Percentiles rank a stretch among this genome's conserved stretches.
phyloP scores from a whole-genome alignment of 1,284 basidiomycete genomes.

The Macrocystidia cucumis region DNA sequence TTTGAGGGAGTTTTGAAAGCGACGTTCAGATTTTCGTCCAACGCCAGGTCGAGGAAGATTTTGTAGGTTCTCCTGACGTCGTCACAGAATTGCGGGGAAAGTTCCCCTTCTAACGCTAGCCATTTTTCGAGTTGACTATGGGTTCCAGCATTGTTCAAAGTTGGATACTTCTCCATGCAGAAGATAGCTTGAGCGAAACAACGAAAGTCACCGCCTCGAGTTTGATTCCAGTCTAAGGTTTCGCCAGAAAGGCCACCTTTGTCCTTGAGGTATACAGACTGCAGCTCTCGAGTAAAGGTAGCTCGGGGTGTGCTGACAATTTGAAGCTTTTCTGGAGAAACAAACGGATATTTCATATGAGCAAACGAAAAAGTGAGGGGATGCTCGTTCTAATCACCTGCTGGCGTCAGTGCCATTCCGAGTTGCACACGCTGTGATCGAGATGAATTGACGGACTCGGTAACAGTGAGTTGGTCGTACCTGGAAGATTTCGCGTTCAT shows the following conservation, averaged over 20 bases:
- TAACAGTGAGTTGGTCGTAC: constrained; percentile 21
- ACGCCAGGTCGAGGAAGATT: constrained; percentile 34
- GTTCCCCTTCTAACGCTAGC: constrained; percentile 27
- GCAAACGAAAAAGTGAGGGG: too few species aligned
- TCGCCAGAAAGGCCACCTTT: constrained; percentile 11
- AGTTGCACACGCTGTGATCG: constrained; percentile 57
- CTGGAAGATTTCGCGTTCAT: constrained; percentile 74
- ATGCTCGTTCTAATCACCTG: too few species aligned
- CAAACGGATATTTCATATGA: neutral
- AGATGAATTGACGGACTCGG: neutral
- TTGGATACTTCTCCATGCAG: constrained; percentile 33
- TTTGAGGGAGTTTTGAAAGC: constrained; percentile 31
- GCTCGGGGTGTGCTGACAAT: constrained; percentile 47
- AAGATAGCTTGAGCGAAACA: constrained; percentile 48
- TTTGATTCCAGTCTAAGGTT: constrained; percentile 48
- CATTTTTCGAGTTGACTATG: constrained; percentile 46
- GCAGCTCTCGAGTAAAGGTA: constrained; percentile 43
- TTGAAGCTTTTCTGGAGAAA: constrained; percentile 49
- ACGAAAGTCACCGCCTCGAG: constrained; percentile 57
- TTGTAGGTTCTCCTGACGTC: constrained; percentile 32
- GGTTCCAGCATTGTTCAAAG: constrained; percentile 21
- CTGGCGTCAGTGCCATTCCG: constrained; percentile 70
- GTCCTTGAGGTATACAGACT: constrained; percentile 33
- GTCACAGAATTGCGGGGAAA: constrained; percentile 24
- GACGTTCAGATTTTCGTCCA: constrained; percentile 20